Conservation (phyloP, 257 asterid genomes). For the Solanum lycopersicoides region DNA sequence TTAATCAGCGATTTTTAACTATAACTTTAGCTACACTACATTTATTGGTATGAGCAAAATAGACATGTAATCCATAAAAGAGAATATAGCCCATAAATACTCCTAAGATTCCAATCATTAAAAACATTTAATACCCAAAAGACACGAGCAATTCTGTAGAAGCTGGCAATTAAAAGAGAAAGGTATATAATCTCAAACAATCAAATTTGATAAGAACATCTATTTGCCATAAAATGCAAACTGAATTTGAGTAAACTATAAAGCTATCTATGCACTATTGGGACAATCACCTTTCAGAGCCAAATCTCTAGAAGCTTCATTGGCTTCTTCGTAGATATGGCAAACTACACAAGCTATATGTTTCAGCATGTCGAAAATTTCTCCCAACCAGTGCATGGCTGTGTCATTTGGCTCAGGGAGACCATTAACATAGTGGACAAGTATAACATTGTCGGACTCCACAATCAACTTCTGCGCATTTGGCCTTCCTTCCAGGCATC, state of each 20-base stretch:
- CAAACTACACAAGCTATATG: neutral
- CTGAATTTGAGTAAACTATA: neutral
- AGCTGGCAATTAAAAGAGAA: neutral
- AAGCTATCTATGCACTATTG: neutral
- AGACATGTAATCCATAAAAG: neutral
- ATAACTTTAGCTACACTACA: too few species aligned
- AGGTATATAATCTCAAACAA: neutral
- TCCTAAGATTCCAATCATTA: neutral
- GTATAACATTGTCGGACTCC: neutral
- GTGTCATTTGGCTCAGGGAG: neutral
- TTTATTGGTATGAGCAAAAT: too few species aligned
- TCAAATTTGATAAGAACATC: neutral
- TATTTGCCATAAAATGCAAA: neutral
- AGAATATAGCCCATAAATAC: neutral
- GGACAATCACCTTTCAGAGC: neutral
- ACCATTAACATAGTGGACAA: neutral
- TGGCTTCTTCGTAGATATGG: neutral
- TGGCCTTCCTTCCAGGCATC: neutral
- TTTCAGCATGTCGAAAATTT: neutral
- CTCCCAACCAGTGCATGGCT: neutral
- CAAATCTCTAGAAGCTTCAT: neutral
- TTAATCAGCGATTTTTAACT: too few species aligned
- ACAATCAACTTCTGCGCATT: neutral
- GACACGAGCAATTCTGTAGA: neutral
- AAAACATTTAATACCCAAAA: neutral